Evolutionary conservation across 2,329 filamentous ascomycete species (phyloP).

Genomic region (Fusarium transvaalense): DNA sequence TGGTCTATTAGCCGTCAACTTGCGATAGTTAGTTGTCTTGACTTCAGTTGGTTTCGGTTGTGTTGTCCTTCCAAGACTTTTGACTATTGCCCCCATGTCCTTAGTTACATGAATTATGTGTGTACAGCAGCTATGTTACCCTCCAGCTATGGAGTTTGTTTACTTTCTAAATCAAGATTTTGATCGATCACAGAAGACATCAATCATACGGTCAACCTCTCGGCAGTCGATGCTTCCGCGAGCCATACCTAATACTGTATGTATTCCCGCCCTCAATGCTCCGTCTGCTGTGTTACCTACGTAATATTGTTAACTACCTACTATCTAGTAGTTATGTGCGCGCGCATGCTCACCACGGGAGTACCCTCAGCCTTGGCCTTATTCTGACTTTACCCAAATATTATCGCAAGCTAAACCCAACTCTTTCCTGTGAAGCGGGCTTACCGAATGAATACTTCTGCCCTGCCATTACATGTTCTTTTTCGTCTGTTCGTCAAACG

Average conservation of each 20-base stretch:
- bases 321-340: no score
- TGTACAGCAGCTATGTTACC: slow-evolving; percentile 6
- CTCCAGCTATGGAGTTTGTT: background rate
- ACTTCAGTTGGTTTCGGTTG: slow-evolving; percentile 25
- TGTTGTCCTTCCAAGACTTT: slow-evolving; percentile 15
- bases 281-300: slow-evolving; percentile 13
- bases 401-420: slow-evolving; percentile 17
- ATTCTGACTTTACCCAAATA: slow-evolving; percentile 2
- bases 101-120: slow-evolving; percentile 12
- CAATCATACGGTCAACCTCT: background rate
- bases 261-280: slow-evolving; percentile 37
- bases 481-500: slow-evolving; percentile 6
- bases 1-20: background rate
- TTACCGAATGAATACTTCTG: slow-evolving; percentile 25
- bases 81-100: slow-evolving; percentile 18
- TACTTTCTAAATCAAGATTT: slow-evolving; percentile 8
- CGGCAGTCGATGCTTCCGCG: background rate
- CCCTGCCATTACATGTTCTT: slow-evolving; percentile 9
- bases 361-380: slow-evolving; percentile 20
- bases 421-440: slow-evolving; percentile 26
- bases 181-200: background rate
- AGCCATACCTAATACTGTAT: slow-evolving; percentile 3
- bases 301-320: background rate
- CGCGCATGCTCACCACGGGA: background rate
- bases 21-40: slow-evolving; percentile 17